These are phyloP conservation scores for Globisporangium middletonii DNA, from an alignment of 352 stramenopile species.

Conservation along the genomic window DNA sequence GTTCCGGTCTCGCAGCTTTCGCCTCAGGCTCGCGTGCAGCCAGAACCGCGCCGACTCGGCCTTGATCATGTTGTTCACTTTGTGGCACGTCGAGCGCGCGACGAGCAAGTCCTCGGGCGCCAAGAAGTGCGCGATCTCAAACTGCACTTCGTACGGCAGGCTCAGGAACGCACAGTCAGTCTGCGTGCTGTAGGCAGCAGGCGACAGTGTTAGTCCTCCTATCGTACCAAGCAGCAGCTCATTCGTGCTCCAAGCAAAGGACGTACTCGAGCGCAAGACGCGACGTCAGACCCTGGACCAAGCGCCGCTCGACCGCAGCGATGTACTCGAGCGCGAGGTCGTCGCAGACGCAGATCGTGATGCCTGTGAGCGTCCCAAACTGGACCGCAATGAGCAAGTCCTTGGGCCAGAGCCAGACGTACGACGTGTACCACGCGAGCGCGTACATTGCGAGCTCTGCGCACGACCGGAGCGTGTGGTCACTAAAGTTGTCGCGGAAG, in stretches of 20 bases:
- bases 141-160: slow-evolving; percentile 78
- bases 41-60: slow-evolving; percentile 82
- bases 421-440: slow-evolving; percentile 57
- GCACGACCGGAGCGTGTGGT: slow-evolving; percentile 44
- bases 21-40: slow-evolving; percentile 72
- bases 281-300: slow-evolving; percentile 45
- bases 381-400: slow-evolving; percentile 73
- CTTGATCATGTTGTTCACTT: slow-evolving; percentile 78
- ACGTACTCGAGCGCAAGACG: slow-evolving; percentile 39
- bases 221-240: not conserved
- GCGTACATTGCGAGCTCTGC: slow-evolving; percentile 52
- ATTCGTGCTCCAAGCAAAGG: too few species aligned
- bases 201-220: too few species aligned
- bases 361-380: slow-evolving; percentile 67
- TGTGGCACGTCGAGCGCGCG: slow-evolving; percentile 65
- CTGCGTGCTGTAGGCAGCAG: slow-evolving; percentile 34
- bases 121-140: slow-evolving; percentile 71
- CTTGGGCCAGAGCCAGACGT: slow-evolving; percentile 56
- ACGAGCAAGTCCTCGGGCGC: slow-evolving; percentile 74
- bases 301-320: slow-evolving; percentile 47
- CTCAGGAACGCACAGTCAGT: slow-evolving; percentile 53
- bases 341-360: slow-evolving; percentile 59
- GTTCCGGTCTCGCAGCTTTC: slow-evolving; percentile 53
- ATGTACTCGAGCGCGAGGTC: slow-evolving; percentile 69
- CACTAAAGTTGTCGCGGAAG: slow-evolving; percentile 48